Evolutionary conservation across 306 rosid species (phyloP).

Genomic region (Bauhinia variegata): DNA sequence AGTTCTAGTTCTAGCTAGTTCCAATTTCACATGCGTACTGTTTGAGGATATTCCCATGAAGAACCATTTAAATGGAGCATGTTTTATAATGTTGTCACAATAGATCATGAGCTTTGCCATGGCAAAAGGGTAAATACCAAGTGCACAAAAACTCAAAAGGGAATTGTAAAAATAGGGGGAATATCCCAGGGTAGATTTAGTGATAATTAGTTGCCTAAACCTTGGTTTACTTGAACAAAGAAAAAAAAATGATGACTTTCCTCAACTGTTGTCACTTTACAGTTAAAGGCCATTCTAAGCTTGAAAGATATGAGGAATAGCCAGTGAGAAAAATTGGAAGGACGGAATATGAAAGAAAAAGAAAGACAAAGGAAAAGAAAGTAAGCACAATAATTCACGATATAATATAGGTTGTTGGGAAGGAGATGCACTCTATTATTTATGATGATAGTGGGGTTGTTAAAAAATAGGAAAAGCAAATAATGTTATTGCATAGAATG

Average conservation of each 20-base stretch:
- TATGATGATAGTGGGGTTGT: conserved; percentile 47
- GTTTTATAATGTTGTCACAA: no score
- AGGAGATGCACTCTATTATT: conserved; percentile 40
- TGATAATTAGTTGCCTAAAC: conserved; percentile 12
- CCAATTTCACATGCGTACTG: neutral
- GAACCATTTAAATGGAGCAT: neutral
- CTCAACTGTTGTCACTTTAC: conserved; percentile 2
- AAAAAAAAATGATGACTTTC: neutral
- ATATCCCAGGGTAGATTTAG: neutral
- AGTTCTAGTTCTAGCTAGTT: conserved; percentile 12
- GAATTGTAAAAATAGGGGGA: no score
- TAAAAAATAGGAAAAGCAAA: conserved; percentile 37
- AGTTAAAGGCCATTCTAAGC: conserved; percentile 2
- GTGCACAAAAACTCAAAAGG: neutral
- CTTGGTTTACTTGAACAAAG: conserved; percentile 8
- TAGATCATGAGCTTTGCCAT: no score
- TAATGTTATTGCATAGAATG: conserved; percentile 37
- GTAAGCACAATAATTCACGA: conserved; percentile 26
- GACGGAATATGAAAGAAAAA: neutral
- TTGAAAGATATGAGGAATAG: conserved; percentile 19
- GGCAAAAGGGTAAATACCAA: no score
- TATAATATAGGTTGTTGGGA: conserved; percentile 33
- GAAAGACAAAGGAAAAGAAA: conserved; percentile 3
- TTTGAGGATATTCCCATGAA: conserved; percentile 1
- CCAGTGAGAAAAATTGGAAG: conserved; percentile 13